phyloP scores from a whole-genome alignment of 2,329 filamentous ascomycete species.

The Aspergillus fijiensis region DNA sequence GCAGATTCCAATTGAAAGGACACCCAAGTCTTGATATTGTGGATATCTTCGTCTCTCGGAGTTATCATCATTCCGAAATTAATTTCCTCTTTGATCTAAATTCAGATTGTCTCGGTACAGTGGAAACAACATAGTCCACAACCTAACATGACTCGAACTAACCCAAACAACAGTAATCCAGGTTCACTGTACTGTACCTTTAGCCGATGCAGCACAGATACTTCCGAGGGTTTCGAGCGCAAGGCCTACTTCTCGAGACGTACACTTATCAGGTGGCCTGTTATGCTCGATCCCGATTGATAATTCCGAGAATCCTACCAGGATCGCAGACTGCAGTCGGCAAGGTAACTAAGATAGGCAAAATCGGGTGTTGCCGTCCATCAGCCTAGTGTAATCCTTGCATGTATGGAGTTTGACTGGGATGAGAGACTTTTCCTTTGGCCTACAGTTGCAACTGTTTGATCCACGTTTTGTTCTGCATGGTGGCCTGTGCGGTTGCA shows the following conservation, averaged over 20 bases:
- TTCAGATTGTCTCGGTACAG: too few species aligned
- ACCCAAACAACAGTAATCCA: neutral
- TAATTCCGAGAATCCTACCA: neutral
- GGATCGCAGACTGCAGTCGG: neutral
- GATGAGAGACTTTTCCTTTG: neutral
- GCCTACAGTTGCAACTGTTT: neutral
- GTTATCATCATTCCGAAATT: too few species aligned
- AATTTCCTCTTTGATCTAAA: too few species aligned
- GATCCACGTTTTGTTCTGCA: neutral
- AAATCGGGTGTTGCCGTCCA: neutral
- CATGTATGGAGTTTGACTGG: neutral
- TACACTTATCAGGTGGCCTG: neutral
- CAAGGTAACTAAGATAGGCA: neutral
- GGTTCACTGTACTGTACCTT: neutral
- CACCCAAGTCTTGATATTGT: too few species aligned
- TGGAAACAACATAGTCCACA: too few species aligned
- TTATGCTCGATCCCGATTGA: neutral
- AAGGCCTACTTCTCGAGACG: neutral
- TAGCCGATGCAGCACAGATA: neutral
- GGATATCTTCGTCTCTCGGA: too few species aligned
- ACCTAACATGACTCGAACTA: too few species aligned
- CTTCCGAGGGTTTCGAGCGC: neutral
- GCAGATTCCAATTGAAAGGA: too few species aligned
- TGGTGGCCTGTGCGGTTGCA: neutral
- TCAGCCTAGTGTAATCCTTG: neutral